Conservation (phyloP, 2,329 filamentous ascomycete species). For the Alternaria rosae region DNA sequence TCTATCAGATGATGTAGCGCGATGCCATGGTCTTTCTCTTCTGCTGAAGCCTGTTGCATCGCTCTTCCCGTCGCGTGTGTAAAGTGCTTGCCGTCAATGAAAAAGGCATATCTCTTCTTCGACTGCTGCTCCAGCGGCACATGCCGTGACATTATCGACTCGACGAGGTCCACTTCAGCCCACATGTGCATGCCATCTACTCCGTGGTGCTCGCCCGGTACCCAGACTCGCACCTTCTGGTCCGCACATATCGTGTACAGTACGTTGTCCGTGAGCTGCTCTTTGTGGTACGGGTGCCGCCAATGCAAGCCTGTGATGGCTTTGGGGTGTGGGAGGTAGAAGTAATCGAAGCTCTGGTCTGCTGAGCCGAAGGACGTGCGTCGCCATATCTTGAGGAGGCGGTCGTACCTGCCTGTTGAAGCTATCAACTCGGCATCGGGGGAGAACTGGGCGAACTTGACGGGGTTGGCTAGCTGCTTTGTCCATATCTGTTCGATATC, state of each 20-base stretch:
- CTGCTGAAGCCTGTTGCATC: conserved; percentile 67
- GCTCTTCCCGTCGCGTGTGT: conserved; percentile 78
- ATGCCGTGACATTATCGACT: conserved; percentile 69
- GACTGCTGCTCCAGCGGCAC: conserved; percentile 50
- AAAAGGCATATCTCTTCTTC: conserved; percentile 72
- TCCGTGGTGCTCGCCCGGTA: conserved; percentile 74
- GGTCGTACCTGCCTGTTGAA: conserved; percentile 78
- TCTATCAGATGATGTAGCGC: conserved; percentile 85
- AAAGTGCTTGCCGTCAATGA: conserved; percentile 84
- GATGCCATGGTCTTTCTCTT: conserved; percentile 68
- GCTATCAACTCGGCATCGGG: conserved; percentile 89
- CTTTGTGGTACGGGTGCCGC: conserved; percentile 78
- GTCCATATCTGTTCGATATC: conserved; percentile 72
- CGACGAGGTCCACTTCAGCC: conserved; percentile 78
- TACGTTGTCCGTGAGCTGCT: conserved; percentile 83
- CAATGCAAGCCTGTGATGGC: conserved; percentile 85
- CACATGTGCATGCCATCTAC: conserved; percentile 79
- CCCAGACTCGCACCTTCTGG: conserved; percentile 82
- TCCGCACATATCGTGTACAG: conserved; percentile 90
- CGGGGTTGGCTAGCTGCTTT: conserved; percentile 73
- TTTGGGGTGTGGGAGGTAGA: conserved; percentile 85
- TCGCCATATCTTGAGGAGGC: conserved; percentile 91
- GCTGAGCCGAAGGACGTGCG: conserved; percentile 82
- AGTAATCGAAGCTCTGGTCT: conserved; percentile 86
- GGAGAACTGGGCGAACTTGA: conserved; percentile 79